Conservation (phyloP, 2,329 filamentous ascomycete species). For the Chaetomiaceae sp. region DNA sequence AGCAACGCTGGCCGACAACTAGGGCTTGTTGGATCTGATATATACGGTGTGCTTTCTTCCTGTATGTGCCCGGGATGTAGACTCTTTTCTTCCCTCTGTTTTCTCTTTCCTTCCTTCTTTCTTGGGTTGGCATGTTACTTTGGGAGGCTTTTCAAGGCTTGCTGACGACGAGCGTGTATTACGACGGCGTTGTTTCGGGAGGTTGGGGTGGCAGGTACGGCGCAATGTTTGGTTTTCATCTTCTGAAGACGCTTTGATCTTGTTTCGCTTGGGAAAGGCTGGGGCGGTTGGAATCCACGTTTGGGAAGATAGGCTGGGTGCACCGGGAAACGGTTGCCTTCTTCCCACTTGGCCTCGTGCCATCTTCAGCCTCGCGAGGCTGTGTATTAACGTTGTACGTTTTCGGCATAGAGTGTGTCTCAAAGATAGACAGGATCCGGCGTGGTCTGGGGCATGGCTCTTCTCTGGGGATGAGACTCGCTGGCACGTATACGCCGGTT, state of each 20-base stretch:
- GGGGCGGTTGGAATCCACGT: slow-evolving; percentile 2
- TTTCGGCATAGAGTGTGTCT: not conserved
- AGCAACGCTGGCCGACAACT: not conserved
- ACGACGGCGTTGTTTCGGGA: not conserved
- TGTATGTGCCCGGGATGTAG: not conserved
- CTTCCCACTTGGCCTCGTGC: not conserved
- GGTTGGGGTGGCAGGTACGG: not conserved
- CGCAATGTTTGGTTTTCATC: not conserved
- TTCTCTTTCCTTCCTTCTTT: not conserved
- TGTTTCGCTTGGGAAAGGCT: not conserved
- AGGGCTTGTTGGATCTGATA: not conserved
- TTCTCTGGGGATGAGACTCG: too few relatives aligned
- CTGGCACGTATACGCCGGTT: too few relatives aligned
- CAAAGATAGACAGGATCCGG: not conserved
- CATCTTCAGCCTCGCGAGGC: slow-evolving; percentile 15
- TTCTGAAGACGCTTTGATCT: not conserved
- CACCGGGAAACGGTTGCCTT: not conserved
- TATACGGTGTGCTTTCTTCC: not conserved
- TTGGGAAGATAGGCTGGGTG: not conserved
- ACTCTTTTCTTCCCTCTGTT: not conserved
- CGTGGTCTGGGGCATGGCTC: not conserved
- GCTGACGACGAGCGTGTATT: not conserved
- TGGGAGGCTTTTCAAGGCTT: not conserved
- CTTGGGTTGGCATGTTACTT: not conserved
- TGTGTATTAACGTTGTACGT: slow-evolving; percentile 23